These are phyloP conservation scores for Sclerotinia glacialis DNA, from an alignment of 2,329 filamentous ascomycete genomes.

Conservation along the genomic window DNA sequence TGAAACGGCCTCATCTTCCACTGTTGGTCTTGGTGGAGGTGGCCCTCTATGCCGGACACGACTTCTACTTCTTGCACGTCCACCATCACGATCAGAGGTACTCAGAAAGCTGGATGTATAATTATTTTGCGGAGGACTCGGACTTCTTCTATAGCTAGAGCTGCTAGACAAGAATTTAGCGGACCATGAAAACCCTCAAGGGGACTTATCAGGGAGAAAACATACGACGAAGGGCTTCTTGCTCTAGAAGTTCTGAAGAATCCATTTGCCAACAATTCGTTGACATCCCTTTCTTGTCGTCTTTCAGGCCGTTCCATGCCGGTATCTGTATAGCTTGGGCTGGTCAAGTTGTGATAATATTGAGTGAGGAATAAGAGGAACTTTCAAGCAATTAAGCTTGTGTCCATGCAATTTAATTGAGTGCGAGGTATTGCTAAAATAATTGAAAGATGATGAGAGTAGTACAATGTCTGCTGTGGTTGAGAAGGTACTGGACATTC, in stretches of 20 bases:
- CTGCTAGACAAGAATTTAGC: constrained; percentile 21
- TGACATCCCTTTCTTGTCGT: constrained; percentile 28
- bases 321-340: not conserved
- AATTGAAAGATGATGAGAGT: not conserved
- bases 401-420: not conserved
- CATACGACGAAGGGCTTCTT: constrained; percentile 41
- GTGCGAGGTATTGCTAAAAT: not conserved
- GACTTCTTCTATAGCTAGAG: constrained; percentile 10
- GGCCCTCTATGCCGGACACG: constrained; percentile 29
- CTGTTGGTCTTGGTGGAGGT: constrained; percentile 59
- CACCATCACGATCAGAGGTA: constrained; percentile 20
- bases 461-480: not conserved
- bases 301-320: constrained; percentile 30
- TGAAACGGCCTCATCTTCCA: constrained; percentile 66
- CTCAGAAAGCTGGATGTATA: constrained; percentile 22
- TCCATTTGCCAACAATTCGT: constrained; percentile 46
- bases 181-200: not conserved
- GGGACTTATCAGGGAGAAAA: not conserved
- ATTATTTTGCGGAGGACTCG: constrained; percentile 19
- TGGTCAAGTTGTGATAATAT: not conserved
- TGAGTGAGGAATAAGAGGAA: constrained; percentile 1
- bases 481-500: constrained; percentile 14
- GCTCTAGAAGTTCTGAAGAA: constrained; percentile 51
- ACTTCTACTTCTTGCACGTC: constrained; percentile 28
- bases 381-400: not conserved